Evolutionary conservation across 1,284 basidiomycete species (phyloP).

Genomic region (Cryptococcus sp.): DNA sequence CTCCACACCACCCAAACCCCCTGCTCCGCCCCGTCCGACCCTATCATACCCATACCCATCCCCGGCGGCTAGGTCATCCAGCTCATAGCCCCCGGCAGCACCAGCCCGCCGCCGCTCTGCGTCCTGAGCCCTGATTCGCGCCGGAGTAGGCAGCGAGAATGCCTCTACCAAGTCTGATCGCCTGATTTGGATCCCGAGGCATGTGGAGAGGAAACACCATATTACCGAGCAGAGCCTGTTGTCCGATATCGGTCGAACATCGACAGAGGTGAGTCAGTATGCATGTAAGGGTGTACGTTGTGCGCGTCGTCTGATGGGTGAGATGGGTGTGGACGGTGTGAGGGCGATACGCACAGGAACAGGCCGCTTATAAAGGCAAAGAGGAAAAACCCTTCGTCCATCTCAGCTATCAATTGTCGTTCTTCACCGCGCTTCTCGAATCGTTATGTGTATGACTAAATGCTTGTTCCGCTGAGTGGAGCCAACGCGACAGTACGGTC

Average conservation of each 20-base stretch:
- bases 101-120: conserved; percentile 12
- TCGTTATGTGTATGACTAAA: no score
- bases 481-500: no score
- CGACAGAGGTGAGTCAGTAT: not conserved
- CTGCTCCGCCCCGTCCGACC: conserved; percentile 5
- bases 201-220: conserved; percentile 51
- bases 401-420: conserved; percentile 6
- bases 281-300: not conserved
- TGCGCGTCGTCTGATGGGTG: no score
- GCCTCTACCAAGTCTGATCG: conserved; percentile 43
- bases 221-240: conserved; percentile 39
- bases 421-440: no score
- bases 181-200: conserved; percentile 43
- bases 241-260: not conserved
- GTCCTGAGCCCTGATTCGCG: conserved; percentile 13
- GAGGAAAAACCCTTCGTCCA: conserved; percentile 46
- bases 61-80: conserved; percentile 19
- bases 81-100: conserved; percentile 23
- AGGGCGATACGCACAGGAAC: conserved; percentile 28
- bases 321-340: not conserved
- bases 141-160: conserved; percentile 20
- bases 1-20: conserved; percentile 15
- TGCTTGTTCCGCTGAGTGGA: no score
- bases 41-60: conserved; percentile 14
- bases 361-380: conserved; percentile 38